Evolutionary conservation across 2,329 filamentous ascomycete species (phyloP), one percentile per base, ranked within the genome.

Genomic region (Coniochaeta pulveracea): DNA sequence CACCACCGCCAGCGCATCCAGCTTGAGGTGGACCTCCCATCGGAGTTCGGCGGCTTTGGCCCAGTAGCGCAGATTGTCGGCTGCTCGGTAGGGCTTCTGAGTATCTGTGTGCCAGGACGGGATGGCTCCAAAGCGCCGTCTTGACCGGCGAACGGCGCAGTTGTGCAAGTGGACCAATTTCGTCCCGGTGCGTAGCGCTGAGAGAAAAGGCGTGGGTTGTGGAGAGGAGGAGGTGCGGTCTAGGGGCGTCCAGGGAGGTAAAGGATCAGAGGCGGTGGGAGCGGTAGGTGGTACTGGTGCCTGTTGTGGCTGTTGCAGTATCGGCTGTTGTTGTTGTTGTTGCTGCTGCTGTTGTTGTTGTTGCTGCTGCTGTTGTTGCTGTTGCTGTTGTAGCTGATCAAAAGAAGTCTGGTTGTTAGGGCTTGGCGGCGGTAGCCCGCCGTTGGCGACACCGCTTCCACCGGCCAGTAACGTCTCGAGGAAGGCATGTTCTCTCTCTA

Each of bases 61-160:
- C 89, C 91, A 98, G 64, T 82, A 98, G 25, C 86, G 76, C 40
- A 98, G 67, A 54, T 98, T 98, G 46, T 98, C 91, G 3, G 88
- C 85, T 41, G 80, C 80, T 31, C 91, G 80, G 55, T 98, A 98
- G 0, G 91, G 91, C 58, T 96, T 96, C 39, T 76, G 79, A 8
- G 91, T 89, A 55, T 98, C 86, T n/a, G 77, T 79, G 54, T 96
- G 91, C 55, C 81, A 95, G 8, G 72, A 72, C 37, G 85, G 85
- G 50, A 98, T 95, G 41, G 84, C 75, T 34, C 88, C 86, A 52
- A 96, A 96, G 6, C 82, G 83, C 19, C 85, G 72, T 50, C 80
- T 78, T 15, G 88, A 95, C 52, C 84, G 84, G 49, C 76, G 76
- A 19, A 98, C 83, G 0, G 85, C 76, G 10, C 80, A 78, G 52